These are phyloP conservation scores for Mycena kentingensis DNA, from an alignment of 768 basidiomycete genomes.

Conservation along the genomic window DNA sequence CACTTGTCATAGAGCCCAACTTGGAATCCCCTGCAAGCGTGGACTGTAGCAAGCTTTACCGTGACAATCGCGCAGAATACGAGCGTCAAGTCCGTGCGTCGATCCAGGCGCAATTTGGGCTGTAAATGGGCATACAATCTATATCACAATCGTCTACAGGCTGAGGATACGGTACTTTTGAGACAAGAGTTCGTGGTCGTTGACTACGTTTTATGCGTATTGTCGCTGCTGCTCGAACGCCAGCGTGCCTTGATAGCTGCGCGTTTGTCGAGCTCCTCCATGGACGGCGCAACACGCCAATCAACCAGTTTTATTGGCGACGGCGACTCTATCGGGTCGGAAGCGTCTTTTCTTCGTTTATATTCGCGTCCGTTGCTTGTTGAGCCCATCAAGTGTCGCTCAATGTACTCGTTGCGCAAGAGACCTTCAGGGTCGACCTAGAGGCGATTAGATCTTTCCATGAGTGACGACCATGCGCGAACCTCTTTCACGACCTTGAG, in stretches of 20 bases:
- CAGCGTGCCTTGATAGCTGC: neutral
- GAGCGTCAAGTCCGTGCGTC: constrained; percentile 82
- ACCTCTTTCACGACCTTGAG: constrained; percentile 19
- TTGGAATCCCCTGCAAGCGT: constrained; percentile 97
- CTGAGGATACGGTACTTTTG: no score
- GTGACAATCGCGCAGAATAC: constrained; percentile 87
- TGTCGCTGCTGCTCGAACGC: neutral
- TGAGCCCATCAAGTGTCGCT: constrained; percentile 81
- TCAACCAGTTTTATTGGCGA: constrained; percentile 5
- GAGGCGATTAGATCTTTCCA: neutral
- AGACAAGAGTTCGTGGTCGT: neutral
- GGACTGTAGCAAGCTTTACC: constrained; percentile 94
- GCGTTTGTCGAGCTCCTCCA: neutral
- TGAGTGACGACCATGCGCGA: neutral
- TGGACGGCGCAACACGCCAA: constrained; percentile 13
- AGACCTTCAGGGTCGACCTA: constrained; percentile 72
- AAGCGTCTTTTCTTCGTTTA: constrained; percentile 39
- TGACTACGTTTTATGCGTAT: neutral
- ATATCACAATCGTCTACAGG: neutral
- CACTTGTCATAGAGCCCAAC: constrained; percentile 73
- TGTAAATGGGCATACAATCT: constrained; percentile 45
- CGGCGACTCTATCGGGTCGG: no score
- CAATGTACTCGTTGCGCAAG: constrained; percentile 88
- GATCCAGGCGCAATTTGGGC: constrained; percentile 83
- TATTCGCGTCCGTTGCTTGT: constrained; percentile 44